Base-by-base conservation (phyloP, 2,329 filamentous ascomycete species). In the Amesomyces nigricolor region DNA sequence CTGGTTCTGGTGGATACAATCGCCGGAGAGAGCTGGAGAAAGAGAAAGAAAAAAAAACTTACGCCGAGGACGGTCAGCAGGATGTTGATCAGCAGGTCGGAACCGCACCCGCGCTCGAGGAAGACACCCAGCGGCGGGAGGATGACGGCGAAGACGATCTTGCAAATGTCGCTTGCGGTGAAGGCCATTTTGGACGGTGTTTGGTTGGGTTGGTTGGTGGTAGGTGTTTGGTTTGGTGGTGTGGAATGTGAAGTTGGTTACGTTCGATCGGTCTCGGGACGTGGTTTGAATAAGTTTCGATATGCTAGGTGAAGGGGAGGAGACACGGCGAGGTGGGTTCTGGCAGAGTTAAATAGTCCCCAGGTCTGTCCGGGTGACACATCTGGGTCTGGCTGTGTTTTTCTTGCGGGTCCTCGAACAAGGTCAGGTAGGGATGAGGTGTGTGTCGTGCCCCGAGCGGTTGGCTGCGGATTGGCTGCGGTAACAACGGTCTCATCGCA, bases 61-160 rank as follows among this genome's bases (percentile, higher is more conserved):
- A 79, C 63, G 53, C 77, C 78, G 65, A 90, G 78, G 65, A 89
- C 83, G 65, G 89, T 95, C 75, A 95, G 77, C 68, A 91, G 80
- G 73, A 95, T 89, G 85, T 95, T 95, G 83, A 96, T 95, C 74
- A 92, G 78, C 68, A 96, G 78, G 71, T 95, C 89, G 64, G 86
- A 83, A 70, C 86, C 86, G 76, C 91, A 95, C 67, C 91, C 91
- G 65, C 87, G 85, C 86, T 96, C 91, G 65, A 96, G 88, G 82
- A 95, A 94, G 71, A 96, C 91, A 77, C 91, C 91, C 54, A 96
- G 76, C 70, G 91, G 91, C 55, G 91, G 91, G 63, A 96, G 83
- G 76, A 96, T 77, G 78, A 96, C 78, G 78, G 91, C 91, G 76
- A 95, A 81, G 75, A 95, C 81, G 79, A 83, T 82, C 74, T 83